Evolutionary conservation across 257 asterid species (phyloP).

Genomic region (Solanum lignicaule): DNA sequence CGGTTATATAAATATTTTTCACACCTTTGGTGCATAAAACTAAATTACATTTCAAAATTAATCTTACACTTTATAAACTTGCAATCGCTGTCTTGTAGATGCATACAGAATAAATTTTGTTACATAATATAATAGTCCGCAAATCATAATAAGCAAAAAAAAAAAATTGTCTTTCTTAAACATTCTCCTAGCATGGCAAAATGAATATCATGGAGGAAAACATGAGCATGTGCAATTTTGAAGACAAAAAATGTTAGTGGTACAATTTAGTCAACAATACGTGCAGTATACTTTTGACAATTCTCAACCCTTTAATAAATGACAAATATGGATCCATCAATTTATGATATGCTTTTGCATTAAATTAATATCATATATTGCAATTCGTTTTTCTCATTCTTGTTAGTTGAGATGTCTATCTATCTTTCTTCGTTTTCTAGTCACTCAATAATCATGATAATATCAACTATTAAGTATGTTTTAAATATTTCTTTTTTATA

Average conservation of each 20-base stretch:
- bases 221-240: not conserved
- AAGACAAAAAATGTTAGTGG: not conserved
- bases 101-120: not conserved
- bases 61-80: not conserved
- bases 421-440: not conserved
- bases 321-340: not conserved
- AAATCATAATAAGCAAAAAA: not conserved
- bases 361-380: not conserved
- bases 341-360: not conserved
- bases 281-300: not conserved
- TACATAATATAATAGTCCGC: not conserved
- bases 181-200: not conserved
- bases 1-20: not conserved
- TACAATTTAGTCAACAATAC: not conserved
- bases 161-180: not conserved
- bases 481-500: not conserved
- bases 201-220: not conserved
- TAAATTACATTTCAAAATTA: not conserved
- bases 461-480: not conserved
- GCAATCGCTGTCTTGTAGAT: fast-evolving
- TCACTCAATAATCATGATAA: not conserved
- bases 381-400: not conserved
- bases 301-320: not conserved
- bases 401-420: not conserved
- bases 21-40: not conserved